Evolutionary conservation across 805 yeast species (phyloP).

Genomic region (Ogataea henricii): DNA sequence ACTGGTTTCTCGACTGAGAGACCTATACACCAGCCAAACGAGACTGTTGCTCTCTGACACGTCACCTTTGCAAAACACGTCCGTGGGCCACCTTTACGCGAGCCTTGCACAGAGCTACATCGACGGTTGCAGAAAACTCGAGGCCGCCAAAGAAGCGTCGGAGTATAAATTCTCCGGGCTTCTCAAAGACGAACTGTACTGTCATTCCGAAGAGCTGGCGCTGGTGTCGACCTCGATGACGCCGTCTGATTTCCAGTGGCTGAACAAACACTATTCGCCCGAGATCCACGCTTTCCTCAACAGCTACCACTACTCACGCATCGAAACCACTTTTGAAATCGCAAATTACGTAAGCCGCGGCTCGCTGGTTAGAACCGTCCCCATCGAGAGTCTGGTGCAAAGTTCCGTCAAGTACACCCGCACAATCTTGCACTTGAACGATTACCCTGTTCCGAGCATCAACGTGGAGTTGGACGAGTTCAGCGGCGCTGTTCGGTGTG

Average conservation of each 20-base stretch:
- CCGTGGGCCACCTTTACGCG: conserved; percentile 14
- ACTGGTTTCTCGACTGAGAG: not conserved
- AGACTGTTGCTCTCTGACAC: conserved; percentile 2
- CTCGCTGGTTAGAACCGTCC: conserved; percentile 17
- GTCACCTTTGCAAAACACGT: conserved; percentile 12
- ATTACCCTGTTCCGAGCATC: conserved; percentile 35
- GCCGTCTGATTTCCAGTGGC: conserved; percentile 20
- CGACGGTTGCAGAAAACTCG: conserved; percentile 7
- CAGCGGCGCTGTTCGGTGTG: conserved; percentile 20
- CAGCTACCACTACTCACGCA: conserved; percentile 28
- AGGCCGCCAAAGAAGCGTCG: conserved; percentile 3
- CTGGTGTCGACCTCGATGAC: conserved; percentile 17
- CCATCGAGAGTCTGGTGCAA: conserved; percentile 16
- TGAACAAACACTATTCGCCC: conserved; percentile 22
- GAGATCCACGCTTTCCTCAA: conserved; percentile 26
- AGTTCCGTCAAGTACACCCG: conserved; percentile 26
- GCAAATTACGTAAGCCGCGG: conserved; percentile 24
- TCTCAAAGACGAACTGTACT: conserved; percentile 22
- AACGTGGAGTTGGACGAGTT: conserved; percentile 6
- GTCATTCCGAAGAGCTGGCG: conserved; percentile 22
- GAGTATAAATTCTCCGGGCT: conserved; percentile 16
- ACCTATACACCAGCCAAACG: conserved; percentile 12
- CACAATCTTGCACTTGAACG: conserved; percentile 28
- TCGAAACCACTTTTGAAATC: conserved; percentile 28
- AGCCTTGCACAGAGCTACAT: conserved; percentile 16